Evolutionary conservation across 1,284 basidiomycete species (phyloP).

Genomic region (Ganoderma sinense): DNA sequence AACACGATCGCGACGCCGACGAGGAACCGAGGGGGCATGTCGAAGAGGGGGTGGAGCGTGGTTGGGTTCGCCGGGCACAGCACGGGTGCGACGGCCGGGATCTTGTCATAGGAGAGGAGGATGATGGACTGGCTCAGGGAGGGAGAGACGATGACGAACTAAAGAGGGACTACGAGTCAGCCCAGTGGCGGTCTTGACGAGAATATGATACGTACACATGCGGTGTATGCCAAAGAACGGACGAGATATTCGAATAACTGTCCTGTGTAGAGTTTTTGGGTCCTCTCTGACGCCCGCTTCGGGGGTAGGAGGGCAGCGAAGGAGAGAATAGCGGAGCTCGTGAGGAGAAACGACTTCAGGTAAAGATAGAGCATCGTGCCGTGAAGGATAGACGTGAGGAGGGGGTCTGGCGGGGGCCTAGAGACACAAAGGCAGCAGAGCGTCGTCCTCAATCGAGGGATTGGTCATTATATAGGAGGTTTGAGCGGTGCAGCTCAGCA

Average conservation of each 20-base stretch:
- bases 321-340: conserved; percentile 1
- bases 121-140: conserved; percentile 24
- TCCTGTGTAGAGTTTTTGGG: conserved; percentile 15
- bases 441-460: background rate
- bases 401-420: background rate
- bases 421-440: background rate
- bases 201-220: conserved; percentile 7
- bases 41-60: conserved; percentile 2
- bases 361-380: conserved; percentile 1
- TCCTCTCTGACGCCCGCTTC: background rate
- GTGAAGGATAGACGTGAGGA: background rate
- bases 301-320: background rate
- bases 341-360: conserved; percentile 2
- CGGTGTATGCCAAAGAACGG: conserved; percentile 11
- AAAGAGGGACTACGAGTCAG: background rate
- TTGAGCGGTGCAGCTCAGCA: background rate
- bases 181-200: background rate
- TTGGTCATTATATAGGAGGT: background rate
- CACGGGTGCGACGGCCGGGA: conserved; percentile 12
- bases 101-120: conserved; percentile 35
- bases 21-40: conserved; percentile 26
- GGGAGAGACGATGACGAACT: conserved; percentile 13
- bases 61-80: conserved; percentile 8
- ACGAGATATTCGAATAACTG: conserved; percentile 20
- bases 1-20: conserved; percentile 25